Base-by-base conservation (phyloP, 2,329 filamentous ascomycete species). In the Dactylellina drechsleri region DNA sequence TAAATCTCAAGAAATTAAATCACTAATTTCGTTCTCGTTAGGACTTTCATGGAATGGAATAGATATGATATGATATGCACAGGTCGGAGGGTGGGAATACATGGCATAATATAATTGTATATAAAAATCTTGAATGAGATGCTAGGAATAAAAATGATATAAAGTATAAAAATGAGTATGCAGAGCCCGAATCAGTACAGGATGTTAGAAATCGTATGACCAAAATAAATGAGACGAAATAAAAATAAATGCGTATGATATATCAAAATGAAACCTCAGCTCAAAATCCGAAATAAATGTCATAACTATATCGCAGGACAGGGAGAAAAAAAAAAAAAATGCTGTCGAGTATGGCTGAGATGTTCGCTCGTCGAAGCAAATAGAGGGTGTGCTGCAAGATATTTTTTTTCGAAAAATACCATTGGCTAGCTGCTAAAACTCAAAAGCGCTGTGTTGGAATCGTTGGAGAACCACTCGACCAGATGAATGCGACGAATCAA, bases 111-210 rank as follows among this genome's bases (percentile, higher is more conserved):
- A 28, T 28, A 28, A 45, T 36, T 40, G 10, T 31, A 41, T 23
- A 41, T 52, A 62, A 52, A 15, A 53, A 16, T 45, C n/a, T 6
- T 52, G 26, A 4, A 56, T 47, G 61, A 36, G 23, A 45, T 45
- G 41, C 41, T 45, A 45, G 4, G n/a, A 12, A 45, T 26, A 50
- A 66, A 58, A 57, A 47, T 41, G 20, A 45, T 66, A 57, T 10
- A 18, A 18, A 31, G 36, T 41, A 54, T 53, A 26, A 54, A 58
- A 36, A 54, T 41, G 3, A 28, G 26, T 4, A 28, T 28, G 57
- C 66, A 47, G 10, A 41, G 26, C 66, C 57, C 66, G 50, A 40
- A 40, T 70, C 66, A 49, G 41, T 70, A 70, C 66, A 70, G 66
- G 66, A 67, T 45, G 47, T 20, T n/a, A 31, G 16, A 50, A 45